phyloP scores from a whole-genome alignment of 202 grass and related monocot species.

The Carex sylvatica region DNA sequence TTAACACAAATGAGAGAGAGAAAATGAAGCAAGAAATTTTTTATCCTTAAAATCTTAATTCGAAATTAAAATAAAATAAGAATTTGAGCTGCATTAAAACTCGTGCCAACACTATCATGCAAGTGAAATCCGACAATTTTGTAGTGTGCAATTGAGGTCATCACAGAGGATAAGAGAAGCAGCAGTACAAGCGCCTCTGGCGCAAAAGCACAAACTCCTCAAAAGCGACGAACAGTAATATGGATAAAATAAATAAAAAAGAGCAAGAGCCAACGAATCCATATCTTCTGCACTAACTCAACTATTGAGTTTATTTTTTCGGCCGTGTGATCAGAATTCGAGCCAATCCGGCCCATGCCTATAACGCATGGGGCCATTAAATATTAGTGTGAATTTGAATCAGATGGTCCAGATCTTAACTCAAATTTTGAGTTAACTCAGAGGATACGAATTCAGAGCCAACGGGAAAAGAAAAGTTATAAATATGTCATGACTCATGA shows the following conservation, averaged over 20 bases:
- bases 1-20: not conserved
- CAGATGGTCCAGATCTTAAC: too few relatives aligned
- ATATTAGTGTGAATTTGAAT: too few relatives aligned
- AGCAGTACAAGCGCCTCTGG: conserved; percentile 19
- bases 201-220: conserved; percentile 22
- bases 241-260: not conserved
- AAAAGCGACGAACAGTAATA: conserved; percentile 22
- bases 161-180: not conserved
- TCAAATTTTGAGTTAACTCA: too few relatives aligned
- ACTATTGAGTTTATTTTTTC: too few relatives aligned
- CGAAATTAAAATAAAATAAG: not conserved
- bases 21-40: too few relatives aligned
- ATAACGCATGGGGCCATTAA: too few relatives aligned
- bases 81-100: not conserved
- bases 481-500: conserved; percentile 10
- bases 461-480: not conserved
- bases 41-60: too few relatives aligned
- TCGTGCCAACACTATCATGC: not conserved
- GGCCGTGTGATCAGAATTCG: too few relatives aligned
- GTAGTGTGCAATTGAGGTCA: not conserved
- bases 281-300: too few relatives aligned
- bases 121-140: not conserved
- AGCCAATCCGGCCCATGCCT: too few relatives aligned
- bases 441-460: too few relatives aligned
- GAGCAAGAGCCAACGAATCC: too few relatives aligned